These are phyloP conservation scores for Mortierella alpina DNA, from an alignment of 192 early-diverging fungal species.

Conservation along the genomic window DNA sequence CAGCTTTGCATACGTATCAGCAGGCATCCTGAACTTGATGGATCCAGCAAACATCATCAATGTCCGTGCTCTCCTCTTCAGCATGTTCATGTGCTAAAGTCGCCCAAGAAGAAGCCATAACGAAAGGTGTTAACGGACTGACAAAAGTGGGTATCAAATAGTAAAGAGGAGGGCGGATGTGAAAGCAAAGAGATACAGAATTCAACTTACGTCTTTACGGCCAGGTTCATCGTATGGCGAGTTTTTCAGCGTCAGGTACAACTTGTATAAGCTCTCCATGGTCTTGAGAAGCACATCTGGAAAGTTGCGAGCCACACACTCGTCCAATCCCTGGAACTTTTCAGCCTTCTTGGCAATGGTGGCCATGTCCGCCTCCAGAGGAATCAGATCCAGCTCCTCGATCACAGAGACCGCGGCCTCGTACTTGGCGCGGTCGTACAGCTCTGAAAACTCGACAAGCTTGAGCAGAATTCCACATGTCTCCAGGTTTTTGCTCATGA, in stretches of 20 bases:
- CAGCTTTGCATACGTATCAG: conserved; percentile 79
- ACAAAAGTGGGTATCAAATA: conserved; percentile 35
- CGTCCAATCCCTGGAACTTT: conserved; percentile 73
- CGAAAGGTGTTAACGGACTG: conserved; percentile 28
- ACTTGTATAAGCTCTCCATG: conserved; percentile 72
- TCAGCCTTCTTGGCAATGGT: conserved; percentile 71
- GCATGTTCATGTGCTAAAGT: conserved; percentile 59
- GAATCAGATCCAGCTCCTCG: conserved; percentile 70
- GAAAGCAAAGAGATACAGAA: not conserved
- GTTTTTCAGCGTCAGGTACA: conserved; percentile 68
- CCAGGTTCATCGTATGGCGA: conserved; percentile 59
- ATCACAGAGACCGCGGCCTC: conserved; percentile 72
- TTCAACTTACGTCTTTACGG: conserved; percentile 40
- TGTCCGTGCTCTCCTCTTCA: conserved; percentile 72
- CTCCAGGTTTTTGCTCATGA: conserved; percentile 37
- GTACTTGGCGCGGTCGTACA: conserved; percentile 64
- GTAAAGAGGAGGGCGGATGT: not conserved
- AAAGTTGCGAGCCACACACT: conserved; percentile 77
- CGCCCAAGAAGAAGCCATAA: not conserved
- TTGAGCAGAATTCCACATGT: conserved; percentile 69
- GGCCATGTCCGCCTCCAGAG: conserved; percentile 66
- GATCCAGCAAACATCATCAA: conserved; percentile 86
- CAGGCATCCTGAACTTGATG: conserved; percentile 88
- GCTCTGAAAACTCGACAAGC: conserved; percentile 69
- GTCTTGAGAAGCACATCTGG: conserved; percentile 79